Evolutionary conservation across 2,329 filamentous ascomycete species (phyloP).

Genomic region (Sordariomycetes sp.): DNA sequence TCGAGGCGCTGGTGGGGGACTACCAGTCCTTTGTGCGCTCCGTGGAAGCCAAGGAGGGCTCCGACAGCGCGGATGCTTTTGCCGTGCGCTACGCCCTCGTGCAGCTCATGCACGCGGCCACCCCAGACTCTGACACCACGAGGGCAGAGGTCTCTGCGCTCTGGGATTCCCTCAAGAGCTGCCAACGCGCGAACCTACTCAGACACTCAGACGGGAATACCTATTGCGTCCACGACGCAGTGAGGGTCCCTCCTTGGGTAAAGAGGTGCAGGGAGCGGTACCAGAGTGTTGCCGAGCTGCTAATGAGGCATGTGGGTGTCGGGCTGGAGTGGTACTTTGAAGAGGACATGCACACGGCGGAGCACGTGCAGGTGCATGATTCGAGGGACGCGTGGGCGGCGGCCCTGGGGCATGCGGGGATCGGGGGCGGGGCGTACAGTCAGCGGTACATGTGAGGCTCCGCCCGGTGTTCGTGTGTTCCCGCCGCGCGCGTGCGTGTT

Average conservation of each 20-base stretch:
- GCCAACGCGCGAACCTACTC: conserved; percentile 20
- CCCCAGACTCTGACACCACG: conserved; percentile 18
- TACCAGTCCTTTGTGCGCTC: conserved; percentile 20
- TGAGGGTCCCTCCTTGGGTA: conserved; percentile 29
- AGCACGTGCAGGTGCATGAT: conserved; percentile 14
- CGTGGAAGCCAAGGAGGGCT: conserved; percentile 19
- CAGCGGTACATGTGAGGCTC: no score
- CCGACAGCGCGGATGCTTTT: conserved; percentile 19
- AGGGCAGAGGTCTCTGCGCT: conserved; percentile 22
- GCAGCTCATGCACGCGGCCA: conserved; percentile 22
- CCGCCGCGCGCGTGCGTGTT: no score
- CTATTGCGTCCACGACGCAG: conserved; percentile 27
- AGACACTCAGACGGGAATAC: conserved; percentile 22
- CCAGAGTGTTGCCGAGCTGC: conserved; percentile 19
- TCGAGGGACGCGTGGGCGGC: conserved; percentile 1
- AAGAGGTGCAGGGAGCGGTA: conserved; percentile 28
- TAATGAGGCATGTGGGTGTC: conserved; percentile 23
- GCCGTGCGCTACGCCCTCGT: conserved; percentile 25
- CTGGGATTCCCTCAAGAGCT: conserved; percentile 20
- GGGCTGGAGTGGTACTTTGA: conserved; percentile 26
- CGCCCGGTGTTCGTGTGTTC: no score
- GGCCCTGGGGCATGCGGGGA: conserved; percentile 11
- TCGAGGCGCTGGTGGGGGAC: conserved; percentile 22
- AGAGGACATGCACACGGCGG: conserved; percentile 26
- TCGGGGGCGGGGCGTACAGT: neutral